A percentile compares a stretch with the other conserved stretches of the same genome.
Evolutionary conservation across 1,139 yeast genomes (phyloP).

Genomic region (Pichia sp.): DNA sequence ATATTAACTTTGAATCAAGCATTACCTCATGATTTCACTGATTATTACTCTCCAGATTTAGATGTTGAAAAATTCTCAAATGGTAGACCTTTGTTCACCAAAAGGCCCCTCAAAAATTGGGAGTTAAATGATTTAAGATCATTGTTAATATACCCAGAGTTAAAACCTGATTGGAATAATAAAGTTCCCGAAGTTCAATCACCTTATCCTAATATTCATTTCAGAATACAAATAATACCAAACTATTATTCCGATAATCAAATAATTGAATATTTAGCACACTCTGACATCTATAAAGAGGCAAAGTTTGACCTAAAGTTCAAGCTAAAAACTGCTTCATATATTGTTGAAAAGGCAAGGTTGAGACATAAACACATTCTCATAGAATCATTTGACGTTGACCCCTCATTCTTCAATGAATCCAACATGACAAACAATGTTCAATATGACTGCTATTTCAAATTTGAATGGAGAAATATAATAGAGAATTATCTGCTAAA

Average conservation of each 20-base stretch:
- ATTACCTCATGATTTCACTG: constrained; percentile 41
- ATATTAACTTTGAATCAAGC: constrained; percentile 31
- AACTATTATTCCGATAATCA: constrained; percentile 42
- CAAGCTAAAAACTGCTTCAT: constrained; percentile 49
- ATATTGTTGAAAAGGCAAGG: constrained; percentile 53
- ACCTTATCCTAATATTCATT: constrained; percentile 24
- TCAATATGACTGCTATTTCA: constrained; percentile 23
- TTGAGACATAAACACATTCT: constrained; percentile 36
- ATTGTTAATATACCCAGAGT: constrained; percentile 43
- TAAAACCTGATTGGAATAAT: constrained; percentile 48
- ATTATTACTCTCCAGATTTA: constrained; percentile 52
- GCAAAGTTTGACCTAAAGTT: constrained; percentile 47
- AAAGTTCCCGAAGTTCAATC: constrained; percentile 39
- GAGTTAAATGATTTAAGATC: constrained; percentile 59
- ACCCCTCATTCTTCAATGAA: constrained; percentile 17
- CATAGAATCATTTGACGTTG: constrained; percentile 23
- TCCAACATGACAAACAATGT: constrained; percentile 14
- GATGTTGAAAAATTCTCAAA: constrained; percentile 42
- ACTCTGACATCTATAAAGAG: constrained; percentile 54
- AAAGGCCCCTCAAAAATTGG: constrained; percentile 57
- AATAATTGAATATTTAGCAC: constrained; percentile 42
- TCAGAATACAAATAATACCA: constrained; percentile 42
- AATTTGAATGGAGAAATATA: constrained; percentile 57
- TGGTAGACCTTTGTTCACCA: constrained; percentile 57
- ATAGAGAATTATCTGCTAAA: constrained; percentile 59